Conservation (phyloP, 306 rosid genomes). For the Casuarina glauca region DNA sequence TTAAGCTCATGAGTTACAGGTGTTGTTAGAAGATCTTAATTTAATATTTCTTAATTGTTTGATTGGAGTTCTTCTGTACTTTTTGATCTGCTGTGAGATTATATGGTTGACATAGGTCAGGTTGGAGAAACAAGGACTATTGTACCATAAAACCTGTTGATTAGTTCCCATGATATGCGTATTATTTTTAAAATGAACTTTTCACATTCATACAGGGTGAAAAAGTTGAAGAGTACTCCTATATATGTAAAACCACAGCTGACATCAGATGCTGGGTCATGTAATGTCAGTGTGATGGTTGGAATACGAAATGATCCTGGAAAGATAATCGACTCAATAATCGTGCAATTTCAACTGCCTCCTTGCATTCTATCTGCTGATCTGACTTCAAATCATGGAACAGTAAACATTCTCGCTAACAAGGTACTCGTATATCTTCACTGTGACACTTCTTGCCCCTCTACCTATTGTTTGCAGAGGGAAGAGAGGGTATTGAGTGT, state of each 20-base stretch:
- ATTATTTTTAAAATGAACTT: conserved; percentile 5
- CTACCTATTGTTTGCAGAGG: neutral
- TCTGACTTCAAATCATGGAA: conserved; percentile 78
- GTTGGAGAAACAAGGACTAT: conserved; percentile 11
- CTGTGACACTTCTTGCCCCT: conserved; percentile 2
- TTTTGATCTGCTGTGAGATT: neutral
- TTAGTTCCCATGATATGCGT: neutral
- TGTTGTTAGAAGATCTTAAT: conserved; percentile 12
- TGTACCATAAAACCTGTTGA: conserved; percentile 7
- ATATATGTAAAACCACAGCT: conserved; percentile 91
- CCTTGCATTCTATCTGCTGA: conserved; percentile 77
- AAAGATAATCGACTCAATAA: conserved; percentile 70
- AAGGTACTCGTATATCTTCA: conserved; percentile 52
- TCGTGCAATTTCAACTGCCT: conserved; percentile 76
- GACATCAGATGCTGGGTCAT: conserved; percentile 72
- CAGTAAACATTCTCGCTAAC: conserved; percentile 69
- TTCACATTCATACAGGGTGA: conserved; percentile 56
- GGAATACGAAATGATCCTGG: conserved; percentile 88
- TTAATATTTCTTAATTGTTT: conserved; percentile 5
- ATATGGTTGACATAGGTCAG: conserved; percentile 1
- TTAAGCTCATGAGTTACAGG: conserved; percentile 97
- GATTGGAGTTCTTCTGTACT: conserved; percentile 2
- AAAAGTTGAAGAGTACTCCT: conserved; percentile 86
- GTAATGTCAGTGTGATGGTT: conserved; percentile 76
- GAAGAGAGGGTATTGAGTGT: neutral